Conservation (phyloP, 1,284 basidiomycete species). For the Naganishia sp. region DNA sequence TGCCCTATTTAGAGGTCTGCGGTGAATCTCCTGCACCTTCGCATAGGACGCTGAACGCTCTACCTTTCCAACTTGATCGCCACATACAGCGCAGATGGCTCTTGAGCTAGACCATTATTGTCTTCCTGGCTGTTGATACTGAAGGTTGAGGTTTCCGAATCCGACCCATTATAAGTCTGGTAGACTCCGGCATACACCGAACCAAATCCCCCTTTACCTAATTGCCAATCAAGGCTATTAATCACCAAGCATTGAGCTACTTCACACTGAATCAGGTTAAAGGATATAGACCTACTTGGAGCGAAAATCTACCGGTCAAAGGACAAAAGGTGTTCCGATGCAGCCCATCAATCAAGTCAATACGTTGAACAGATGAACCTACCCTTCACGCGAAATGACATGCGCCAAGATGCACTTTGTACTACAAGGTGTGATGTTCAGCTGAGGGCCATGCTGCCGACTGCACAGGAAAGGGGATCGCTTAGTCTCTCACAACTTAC, state of each 20-base stretch:
- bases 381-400: slow-evolving; percentile 25
- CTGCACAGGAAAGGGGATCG: not conserved
- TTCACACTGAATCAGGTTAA: too few relatives aligned
- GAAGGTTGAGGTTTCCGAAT: not conserved
- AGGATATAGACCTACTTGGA: not conserved
- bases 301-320: not conserved
- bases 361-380: not conserved
- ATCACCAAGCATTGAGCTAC: not conserved
- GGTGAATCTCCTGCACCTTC: not conserved
- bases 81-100: slow-evolving; percentile 20
- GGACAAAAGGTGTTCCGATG: not conserved
- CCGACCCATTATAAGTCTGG: slow-evolving; percentile 4
- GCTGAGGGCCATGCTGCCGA: not conserved
- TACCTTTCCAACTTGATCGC: slow-evolving; percentile 35
- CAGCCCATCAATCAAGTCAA: too few relatives aligned
- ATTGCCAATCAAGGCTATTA: slow-evolving; percentile 29
- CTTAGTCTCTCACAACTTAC: not conserved
- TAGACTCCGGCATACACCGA: slow-evolving; percentile 20
- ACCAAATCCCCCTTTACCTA: slow-evolving; percentile 31
- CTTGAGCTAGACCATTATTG: not conserved
- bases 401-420: not conserved
- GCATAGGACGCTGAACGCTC: not conserved
- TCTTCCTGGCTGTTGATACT: not conserved
- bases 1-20: not conserved
- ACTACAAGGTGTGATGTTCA: not conserved